These are phyloP conservation scores for Russula compacta DNA, from an alignment of 768 basidiomycete genomes.

Conservation along the genomic window DNA sequence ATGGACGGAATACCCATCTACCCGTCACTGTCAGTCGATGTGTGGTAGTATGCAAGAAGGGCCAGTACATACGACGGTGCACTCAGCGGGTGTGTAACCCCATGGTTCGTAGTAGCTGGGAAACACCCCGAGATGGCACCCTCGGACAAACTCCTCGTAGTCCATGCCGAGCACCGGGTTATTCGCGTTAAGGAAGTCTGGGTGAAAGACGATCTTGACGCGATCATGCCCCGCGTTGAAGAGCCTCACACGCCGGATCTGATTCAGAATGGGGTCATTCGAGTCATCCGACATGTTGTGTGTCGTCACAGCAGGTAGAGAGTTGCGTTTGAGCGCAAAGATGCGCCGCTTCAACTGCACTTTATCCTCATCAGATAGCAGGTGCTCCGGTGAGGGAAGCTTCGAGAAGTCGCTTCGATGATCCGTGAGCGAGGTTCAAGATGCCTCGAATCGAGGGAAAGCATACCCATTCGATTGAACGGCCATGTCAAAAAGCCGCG, in stretches of 20 bases:
- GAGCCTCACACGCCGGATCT: slow-evolving; percentile 86
- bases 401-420: slow-evolving; percentile 56
- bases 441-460: background rate
- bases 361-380: slow-evolving; percentile 88
- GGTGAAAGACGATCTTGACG: slow-evolving; percentile 97
- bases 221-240: slow-evolving; percentile 87
- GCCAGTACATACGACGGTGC: slow-evolving; percentile 74
- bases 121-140: slow-evolving; percentile 97
- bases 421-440: background rate
- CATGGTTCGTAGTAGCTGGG: slow-evolving; percentile 96
- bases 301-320: slow-evolving; percentile 92
- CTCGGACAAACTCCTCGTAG: slow-evolving; percentile 98
- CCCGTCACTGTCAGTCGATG: slow-evolving; percentile 7
- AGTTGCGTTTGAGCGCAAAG: slow-evolving; percentile 90
- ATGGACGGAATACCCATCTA: slow-evolving; percentile 97
- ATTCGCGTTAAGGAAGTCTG: slow-evolving; percentile 95
- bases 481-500: slow-evolving; percentile 88
- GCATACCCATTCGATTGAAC: slow-evolving; percentile 82
- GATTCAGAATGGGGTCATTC: slow-evolving; percentile 88
- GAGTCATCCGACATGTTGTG: slow-evolving; percentile 98
- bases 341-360: slow-evolving; percentile 92
- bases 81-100: slow-evolving; percentile 97
- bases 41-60: background rate
- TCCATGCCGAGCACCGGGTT: slow-evolving; percentile 96
- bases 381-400: slow-evolving; percentile 60